Percentiles rank a stretch among this genome's conserved stretches.
Evolutionary conservation across 768 basidiomycete species (phyloP).

Genomic region (Leccinum longicurvipes): DNA sequence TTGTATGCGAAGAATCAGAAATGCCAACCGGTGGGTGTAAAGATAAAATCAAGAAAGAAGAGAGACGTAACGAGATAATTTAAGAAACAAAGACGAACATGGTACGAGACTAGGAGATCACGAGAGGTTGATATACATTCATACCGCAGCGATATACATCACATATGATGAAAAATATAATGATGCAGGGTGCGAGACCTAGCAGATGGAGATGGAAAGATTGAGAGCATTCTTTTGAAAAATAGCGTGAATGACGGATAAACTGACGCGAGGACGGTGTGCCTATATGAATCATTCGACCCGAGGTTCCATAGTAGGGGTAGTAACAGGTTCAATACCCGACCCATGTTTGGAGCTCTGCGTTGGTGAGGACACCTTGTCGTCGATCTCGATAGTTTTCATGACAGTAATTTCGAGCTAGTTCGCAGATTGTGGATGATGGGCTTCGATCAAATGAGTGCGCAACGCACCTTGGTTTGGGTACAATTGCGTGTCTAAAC

Average conservation of each 20-base stretch:
- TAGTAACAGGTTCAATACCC: constrained; percentile 2
- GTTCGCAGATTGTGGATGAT: neutral
- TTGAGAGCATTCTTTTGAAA: neutral
- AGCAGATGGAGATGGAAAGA: neutral
- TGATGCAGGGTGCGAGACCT: neutral
- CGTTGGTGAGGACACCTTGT: constrained; percentile 8
- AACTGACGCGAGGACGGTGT: neutral
- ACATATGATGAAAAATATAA: neutral
- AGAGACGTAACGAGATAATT: neutral
- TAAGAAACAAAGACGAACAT: neutral
- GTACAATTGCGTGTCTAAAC: constrained; percentile 11
- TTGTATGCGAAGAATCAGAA: neutral
- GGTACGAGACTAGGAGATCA: neutral
- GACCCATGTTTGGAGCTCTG: constrained; percentile 6
- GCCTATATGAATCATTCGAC: neutral
- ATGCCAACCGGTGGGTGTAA: neutral
- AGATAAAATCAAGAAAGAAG: neutral
- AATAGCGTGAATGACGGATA: neutral
- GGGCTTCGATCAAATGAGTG: neutral
- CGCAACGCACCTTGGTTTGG: constrained; percentile 17
- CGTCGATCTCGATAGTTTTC: constrained; percentile 27
- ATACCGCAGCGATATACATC: neutral
- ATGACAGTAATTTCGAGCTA: constrained; percentile 31
- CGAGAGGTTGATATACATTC: neutral
- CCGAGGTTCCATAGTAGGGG: neutral